Conservation (phyloP, 768 basidiomycete genomes). For the Amanita pallidorosea region DNA sequence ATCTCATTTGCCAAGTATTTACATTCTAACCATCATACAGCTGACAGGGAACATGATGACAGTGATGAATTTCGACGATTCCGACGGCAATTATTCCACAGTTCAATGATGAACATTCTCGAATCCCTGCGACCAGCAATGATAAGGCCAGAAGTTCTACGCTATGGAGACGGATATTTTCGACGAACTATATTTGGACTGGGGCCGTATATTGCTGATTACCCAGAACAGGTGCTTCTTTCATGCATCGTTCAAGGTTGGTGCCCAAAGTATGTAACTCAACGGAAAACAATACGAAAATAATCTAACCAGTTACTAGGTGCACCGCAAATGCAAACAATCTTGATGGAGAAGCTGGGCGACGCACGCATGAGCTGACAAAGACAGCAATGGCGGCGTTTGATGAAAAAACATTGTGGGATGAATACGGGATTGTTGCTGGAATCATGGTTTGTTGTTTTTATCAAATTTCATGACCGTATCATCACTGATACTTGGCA, state of each 20-base stretch:
- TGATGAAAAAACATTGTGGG: constrained; percentile 15
- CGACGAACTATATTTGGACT: too few relatives aligned
- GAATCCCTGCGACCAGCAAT: too few relatives aligned
- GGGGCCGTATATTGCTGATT: too few relatives aligned
- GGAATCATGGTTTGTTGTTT: constrained; percentile 20
- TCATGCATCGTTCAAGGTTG: background rate
- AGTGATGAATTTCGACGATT: too few relatives aligned
- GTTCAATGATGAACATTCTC: too few relatives aligned
- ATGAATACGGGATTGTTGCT: constrained; percentile 19
- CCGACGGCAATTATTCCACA: too few relatives aligned
- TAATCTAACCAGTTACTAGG: background rate
- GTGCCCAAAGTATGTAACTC: background rate
- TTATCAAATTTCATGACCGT: background rate
- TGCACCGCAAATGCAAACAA: background rate
- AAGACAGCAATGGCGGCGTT: constrained; percentile 12
- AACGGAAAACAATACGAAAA: background rate
- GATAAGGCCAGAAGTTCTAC: too few relatives aligned
- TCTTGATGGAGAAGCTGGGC: background rate
- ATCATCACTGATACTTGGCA: background rate
- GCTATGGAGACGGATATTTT: too few relatives aligned
- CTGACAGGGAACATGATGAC: too few relatives aligned
- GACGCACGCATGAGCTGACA: background rate
- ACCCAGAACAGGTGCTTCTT: too few relatives aligned
- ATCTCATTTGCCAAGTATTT: too few relatives aligned
- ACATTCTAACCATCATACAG: too few relatives aligned